Evolutionary conservation across 2,329 filamentous ascomycete genomes (phyloP).

Genomic region (Arthrobotrys entomopaga): DNA sequence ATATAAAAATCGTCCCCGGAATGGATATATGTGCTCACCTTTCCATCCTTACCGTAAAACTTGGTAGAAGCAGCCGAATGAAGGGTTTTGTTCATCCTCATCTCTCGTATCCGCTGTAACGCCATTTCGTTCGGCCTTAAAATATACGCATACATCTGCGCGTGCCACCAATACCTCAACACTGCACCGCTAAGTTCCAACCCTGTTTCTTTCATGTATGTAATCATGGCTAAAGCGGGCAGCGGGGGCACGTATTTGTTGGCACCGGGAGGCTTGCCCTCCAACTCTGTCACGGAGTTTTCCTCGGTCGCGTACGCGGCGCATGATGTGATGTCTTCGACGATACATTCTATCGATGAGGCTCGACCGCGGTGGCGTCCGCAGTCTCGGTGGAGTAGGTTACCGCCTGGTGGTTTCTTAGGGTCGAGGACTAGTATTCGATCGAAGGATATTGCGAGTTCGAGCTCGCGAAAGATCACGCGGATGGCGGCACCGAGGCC

Average conservation of each 20-base stretch:
- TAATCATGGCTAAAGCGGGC: slow-evolving; percentile 20
- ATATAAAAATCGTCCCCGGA: background rate
- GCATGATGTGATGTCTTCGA: slow-evolving; percentile 46
- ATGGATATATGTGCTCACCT: slow-evolving; percentile 4
- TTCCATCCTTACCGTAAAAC: background rate
- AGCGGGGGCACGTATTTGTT: slow-evolving; percentile 32
- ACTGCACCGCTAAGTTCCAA: slow-evolving; percentile 19
- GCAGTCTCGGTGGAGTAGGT: slow-evolving; percentile 25
- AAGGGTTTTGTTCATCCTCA: slow-evolving; percentile 32
- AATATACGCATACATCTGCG: slow-evolving; percentile 43
- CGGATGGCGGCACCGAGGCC: slow-evolving; percentile 43
- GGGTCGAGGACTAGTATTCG: slow-evolving; percentile 42
- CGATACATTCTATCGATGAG: slow-evolving; percentile 37
- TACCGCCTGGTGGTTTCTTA: slow-evolving; percentile 26
- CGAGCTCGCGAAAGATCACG: slow-evolving; percentile 39
- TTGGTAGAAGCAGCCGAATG: background rate
- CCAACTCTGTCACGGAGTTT: slow-evolving; percentile 27
- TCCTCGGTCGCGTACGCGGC: slow-evolving; percentile 28
- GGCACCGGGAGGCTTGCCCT: background rate
- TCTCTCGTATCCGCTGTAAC: slow-evolving; percentile 37
- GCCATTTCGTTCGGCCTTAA: slow-evolving; percentile 39
- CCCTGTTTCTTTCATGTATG: slow-evolving; percentile 37
- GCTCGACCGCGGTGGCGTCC: slow-evolving; percentile 12
- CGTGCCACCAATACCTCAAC: slow-evolving; percentile 50
- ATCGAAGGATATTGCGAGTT: slow-evolving; percentile 25